phyloP scores from a whole-genome alignment of 2,329 filamentous ascomycete species.

The Diaporthe longicolla region DNA sequence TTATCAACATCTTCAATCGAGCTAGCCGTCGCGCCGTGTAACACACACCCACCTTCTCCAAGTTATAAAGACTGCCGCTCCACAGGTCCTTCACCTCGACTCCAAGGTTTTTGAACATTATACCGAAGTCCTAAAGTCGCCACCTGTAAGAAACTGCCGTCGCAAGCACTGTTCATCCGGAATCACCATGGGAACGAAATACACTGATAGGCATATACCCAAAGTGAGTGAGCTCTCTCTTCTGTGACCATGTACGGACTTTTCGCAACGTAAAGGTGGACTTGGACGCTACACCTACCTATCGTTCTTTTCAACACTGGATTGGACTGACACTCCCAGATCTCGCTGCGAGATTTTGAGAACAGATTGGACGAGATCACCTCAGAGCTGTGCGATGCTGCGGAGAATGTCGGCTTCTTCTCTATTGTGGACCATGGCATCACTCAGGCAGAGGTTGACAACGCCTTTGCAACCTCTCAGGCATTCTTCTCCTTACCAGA shows the following conservation, averaged over 20 bases:
- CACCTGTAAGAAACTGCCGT: not conserved
- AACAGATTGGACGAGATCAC: constrained; percentile 68
- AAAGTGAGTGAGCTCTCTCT: constrained; percentile 32
- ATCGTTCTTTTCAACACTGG: not conserved
- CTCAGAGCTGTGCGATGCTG: constrained; percentile 63
- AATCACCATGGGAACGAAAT: constrained; percentile 38
- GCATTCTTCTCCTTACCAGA: constrained; percentile 66
- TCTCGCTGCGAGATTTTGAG: constrained; percentile 69
- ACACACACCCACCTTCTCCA: not conserved
- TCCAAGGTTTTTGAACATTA: too few relatives aligned
- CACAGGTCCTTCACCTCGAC: not conserved
- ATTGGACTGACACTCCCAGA: constrained; percentile 50
- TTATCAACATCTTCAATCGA: constrained; percentile 27
- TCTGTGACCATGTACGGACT: not conserved
- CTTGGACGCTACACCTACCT: not conserved
- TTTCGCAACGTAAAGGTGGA: not conserved
- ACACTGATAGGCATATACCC: constrained; percentile 41
- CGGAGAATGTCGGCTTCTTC: constrained; percentile 73
- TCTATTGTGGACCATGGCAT: constrained; percentile 64
- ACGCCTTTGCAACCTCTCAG: constrained; percentile 53
- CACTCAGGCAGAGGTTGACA: constrained; percentile 59
- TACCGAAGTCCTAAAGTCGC: too few relatives aligned
- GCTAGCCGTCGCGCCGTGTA: not conserved
- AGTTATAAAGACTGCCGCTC: constrained; percentile 29
- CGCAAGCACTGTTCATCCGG: not conserved